These are phyloP conservation scores for Trametes maxima DNA, from an alignment of 768 basidiomycete genomes.

Conservation along the genomic window DNA sequence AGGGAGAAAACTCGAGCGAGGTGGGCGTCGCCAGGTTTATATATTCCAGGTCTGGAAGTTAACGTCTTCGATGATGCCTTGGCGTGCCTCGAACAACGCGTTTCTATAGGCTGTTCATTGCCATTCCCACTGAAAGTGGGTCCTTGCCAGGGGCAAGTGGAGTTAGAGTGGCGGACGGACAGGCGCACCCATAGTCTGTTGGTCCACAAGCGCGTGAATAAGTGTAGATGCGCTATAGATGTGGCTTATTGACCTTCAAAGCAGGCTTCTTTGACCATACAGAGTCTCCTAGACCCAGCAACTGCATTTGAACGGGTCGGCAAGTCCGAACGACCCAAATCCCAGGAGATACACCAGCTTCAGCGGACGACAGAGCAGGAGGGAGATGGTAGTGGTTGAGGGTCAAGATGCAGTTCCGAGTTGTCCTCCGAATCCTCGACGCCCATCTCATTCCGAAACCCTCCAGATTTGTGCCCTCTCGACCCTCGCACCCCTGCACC, in stretches of 20 bases:
- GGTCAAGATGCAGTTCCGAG: constrained; percentile 18
- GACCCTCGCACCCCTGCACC: not conserved
- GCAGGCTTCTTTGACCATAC: not conserved
- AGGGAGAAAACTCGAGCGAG: too few species aligned
- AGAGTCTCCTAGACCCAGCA: too few species aligned
- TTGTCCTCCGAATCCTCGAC: constrained; percentile 1
- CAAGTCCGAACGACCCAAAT: not conserved
- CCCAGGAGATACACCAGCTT: not conserved
- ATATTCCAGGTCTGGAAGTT: not conserved
- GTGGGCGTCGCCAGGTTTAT: too few species aligned
- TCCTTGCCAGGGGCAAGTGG: not conserved
- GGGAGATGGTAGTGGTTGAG: constrained; percentile 14
- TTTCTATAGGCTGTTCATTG: not conserved
- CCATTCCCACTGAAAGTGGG: too few species aligned
- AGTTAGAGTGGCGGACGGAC: not conserved
- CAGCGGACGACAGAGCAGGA: not conserved
- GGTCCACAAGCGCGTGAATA: not conserved
- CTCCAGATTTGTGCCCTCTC: not conserved
- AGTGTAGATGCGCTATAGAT: not conserved
- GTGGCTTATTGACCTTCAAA: constrained; percentile 6
- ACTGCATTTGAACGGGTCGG: not conserved
- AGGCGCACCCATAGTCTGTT: not conserved
- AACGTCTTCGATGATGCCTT: not conserved
- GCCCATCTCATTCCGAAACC: not conserved
- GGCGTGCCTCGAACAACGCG: not conserved